phyloP scores from a whole-genome alignment of 2,329 filamentous ascomycete species.

The Hymenoscyphus infarciens region DNA sequence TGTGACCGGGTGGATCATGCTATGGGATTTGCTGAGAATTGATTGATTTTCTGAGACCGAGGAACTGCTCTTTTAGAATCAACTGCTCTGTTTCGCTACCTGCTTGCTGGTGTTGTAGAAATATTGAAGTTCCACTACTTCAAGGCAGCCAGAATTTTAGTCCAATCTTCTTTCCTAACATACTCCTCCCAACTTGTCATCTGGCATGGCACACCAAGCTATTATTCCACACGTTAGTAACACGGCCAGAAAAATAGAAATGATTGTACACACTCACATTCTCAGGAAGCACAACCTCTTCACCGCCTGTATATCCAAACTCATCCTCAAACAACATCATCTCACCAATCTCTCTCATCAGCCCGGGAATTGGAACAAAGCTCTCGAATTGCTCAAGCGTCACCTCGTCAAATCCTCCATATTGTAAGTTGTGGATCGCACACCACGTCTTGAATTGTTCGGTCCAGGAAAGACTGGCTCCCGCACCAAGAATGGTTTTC shows the following conservation, averaged over 20 bases:
- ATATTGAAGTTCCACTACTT: background rate
- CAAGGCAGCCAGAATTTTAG: conserved; percentile 14
- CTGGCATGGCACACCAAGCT: conserved; percentile 19
- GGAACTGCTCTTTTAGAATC: background rate
- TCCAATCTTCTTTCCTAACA: conserved; percentile 27
- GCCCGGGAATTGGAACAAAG: conserved; percentile 26
- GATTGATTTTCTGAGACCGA: background rate
- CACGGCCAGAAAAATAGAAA: no score
- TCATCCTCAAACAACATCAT: conserved; percentile 32
- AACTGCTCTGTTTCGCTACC: no score
- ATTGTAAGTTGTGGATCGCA: conserved; percentile 16
- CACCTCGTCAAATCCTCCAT: conserved; percentile 19
- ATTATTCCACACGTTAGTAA: no score
- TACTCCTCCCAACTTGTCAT: conserved; percentile 24
- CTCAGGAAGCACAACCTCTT: conserved; percentile 34
- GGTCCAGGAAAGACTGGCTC: conserved; percentile 18
- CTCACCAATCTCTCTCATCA: conserved; percentile 35
- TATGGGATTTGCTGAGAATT: background rate
- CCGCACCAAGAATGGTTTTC: conserved; percentile 23
- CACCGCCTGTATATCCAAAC: conserved; percentile 38
- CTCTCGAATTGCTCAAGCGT: conserved; percentile 25
- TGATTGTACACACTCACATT: no score
- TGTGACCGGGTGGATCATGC: no score
- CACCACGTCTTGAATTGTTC: conserved; percentile 23
- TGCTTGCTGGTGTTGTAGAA: background rate